Base-by-base conservation (phyloP, 2,329 filamentous ascomycete species). In the Fusarium pseudonygamai region DNA sequence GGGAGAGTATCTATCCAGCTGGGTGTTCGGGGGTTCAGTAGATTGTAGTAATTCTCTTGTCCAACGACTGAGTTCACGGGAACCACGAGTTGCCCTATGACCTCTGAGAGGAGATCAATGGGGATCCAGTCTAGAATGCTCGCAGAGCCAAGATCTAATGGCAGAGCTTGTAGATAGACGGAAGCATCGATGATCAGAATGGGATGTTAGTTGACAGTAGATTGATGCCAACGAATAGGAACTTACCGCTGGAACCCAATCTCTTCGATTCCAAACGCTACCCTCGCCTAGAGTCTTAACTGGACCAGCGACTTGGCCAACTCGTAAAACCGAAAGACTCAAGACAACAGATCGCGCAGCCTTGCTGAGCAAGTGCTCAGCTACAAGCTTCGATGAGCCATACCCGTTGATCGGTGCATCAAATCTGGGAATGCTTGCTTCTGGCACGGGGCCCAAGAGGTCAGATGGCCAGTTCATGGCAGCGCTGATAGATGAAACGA, bases 401-500 rank as follows among this genome's bases (percentile, higher is more conserved):
- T 56, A 56, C 0, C 52, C 37, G 4, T 56, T 56, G 24, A 56
- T 56, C 2, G 52, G 37, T 5, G 52, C 52, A 15, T 56, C 52
- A 11, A 56, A 56, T 42, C 22, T 8, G 5, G 36, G 36, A 24
- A 56, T 56, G 11, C 12, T 56, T 24, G 52, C 36, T 32, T 56
- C 52, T 43, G 37, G 52, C 6, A 56, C 37, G 4, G 52, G 52
- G 2, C 52, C 52, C 7, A 56, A 5, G 20, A 56, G 52, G 15
- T 43, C 52, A 7, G 37, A 56, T 7, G 52, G 37, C 52, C 52
- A 56, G 22, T 56, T 32, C 52, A 56, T 56, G 5, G 37, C 52
- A 24, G 52, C 52, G 2, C 52, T 56, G 12, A 56, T 56, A 20
- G 52, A 56, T 4, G 52, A 56, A 1, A 56, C 15, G 16, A 56